Conservation (phyloP, 371 early-diverging fungal genomes). For the Catenaria anguillulae region DNA sequence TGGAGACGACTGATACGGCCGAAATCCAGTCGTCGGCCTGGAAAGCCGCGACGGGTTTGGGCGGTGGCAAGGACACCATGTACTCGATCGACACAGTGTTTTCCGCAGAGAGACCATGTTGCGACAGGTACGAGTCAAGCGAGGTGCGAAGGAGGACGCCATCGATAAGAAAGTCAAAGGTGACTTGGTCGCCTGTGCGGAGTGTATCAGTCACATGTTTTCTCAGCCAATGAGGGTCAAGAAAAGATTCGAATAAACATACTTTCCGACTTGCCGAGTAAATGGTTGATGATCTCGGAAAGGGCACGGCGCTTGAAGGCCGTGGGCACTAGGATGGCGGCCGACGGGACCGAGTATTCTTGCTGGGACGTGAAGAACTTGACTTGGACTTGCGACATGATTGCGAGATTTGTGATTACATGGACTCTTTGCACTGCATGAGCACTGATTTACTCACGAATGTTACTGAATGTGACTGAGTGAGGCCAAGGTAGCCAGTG, state of each 20-base stretch:
- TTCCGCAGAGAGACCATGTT: constrained; percentile 63
- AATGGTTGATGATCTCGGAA: constrained; percentile 80
- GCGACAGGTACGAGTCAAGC: constrained; percentile 53
- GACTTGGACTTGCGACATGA: constrained; percentile 62
- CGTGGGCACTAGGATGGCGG: constrained; percentile 72
- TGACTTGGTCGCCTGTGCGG: constrained; percentile 43
- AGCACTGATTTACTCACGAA: no score
- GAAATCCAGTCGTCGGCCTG: constrained; percentile 92
- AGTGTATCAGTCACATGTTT: neutral
- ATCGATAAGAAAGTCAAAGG: constrained; percentile 84
- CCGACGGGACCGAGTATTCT: constrained; percentile 57
- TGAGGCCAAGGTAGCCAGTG: no score
- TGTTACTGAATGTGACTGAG: no score
- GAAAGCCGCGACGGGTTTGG: constrained; percentile 50
- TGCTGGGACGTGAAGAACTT: constrained; percentile 58
- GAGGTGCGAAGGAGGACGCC: constrained; percentile 69
- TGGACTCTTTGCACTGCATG: no score
- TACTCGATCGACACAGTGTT: constrained; percentile 75
- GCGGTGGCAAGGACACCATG: constrained; percentile 76
- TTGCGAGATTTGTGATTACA: no score
- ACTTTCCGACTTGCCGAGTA: constrained; percentile 43
- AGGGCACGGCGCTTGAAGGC: constrained; percentile 68
- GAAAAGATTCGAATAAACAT: no score
- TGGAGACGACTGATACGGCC: constrained; percentile 34
- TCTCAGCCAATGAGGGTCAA: neutral